These are phyloP conservation scores for Fusarium longipes DNA, from an alignment of 2,329 filamentous ascomycete genomes.

Conservation along the genomic window DNA sequence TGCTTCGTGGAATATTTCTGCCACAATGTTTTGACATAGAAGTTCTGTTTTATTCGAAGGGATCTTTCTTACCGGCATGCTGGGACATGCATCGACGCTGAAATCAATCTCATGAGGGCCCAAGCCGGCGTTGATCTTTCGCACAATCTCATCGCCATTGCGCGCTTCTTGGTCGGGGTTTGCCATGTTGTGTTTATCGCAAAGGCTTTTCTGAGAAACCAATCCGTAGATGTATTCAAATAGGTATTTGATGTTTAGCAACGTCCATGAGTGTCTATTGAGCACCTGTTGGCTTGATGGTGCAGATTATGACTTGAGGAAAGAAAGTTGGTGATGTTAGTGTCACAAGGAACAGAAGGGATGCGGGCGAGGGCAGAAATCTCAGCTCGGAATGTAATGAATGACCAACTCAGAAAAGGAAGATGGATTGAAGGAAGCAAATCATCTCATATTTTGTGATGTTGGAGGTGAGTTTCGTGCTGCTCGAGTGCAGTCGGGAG, in stretches of 20 bases:
- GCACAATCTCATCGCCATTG: not conserved
- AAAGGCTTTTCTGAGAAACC: too few species aligned
- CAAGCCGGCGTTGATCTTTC: not conserved
- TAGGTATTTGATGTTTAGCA: too few species aligned
- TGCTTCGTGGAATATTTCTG: not conserved
- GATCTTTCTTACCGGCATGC: rapidly evolving
- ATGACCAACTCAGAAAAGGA: too few species aligned
- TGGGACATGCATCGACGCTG: not conserved
- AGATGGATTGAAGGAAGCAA: not conserved
- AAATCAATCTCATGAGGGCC: not conserved
- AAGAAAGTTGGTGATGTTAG: too few species aligned
- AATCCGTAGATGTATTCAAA: too few species aligned
- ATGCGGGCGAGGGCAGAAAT: too few species aligned
- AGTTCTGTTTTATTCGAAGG: rapidly evolving
- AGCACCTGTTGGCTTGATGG: not conserved
- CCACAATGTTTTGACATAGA: not conserved
- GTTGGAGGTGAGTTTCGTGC: not conserved
- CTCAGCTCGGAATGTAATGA: not conserved
- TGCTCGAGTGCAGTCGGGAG: not conserved
- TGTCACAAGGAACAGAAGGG: too few species aligned
- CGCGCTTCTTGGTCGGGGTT: not conserved
- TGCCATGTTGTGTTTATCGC: not conserved
- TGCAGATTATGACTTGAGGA: not conserved
- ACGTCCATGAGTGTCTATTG: too few species aligned
- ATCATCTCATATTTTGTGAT: not conserved